These are phyloP conservation scores for Verticillium albo-atrum DNA, from an alignment of 2,329 filamentous ascomycete genomes.

Conservation along the genomic window DNA sequence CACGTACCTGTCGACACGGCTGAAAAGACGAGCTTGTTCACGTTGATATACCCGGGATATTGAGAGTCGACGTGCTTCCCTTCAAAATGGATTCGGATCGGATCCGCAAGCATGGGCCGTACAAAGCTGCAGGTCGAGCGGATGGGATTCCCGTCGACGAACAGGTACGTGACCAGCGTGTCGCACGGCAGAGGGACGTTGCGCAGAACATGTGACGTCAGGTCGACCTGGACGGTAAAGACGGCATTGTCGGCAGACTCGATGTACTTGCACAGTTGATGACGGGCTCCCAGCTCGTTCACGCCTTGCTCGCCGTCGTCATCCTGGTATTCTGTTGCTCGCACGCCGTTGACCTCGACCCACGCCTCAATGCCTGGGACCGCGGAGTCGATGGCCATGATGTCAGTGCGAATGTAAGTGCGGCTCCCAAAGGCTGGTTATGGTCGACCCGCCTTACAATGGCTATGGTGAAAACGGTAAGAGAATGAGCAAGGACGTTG, in stretches of 20 bases:
- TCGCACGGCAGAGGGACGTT: neutral
- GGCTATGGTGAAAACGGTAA: too few species aligned
- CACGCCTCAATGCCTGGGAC: conserved; percentile 17
- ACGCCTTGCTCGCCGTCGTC: conserved; percentile 4
- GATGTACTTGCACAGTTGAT: conserved; percentile 10
- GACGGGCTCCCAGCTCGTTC: neutral
- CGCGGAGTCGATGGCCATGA: conserved; percentile 18
- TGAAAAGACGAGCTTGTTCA: conserved; percentile 15
- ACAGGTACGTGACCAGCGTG: conserved; percentile 8
- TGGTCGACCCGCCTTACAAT: too few species aligned
- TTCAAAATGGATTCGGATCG: neutral
- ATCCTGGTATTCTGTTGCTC: conserved; percentile 14
- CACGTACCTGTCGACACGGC: conserved; percentile 12
- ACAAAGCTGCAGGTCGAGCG: neutral
- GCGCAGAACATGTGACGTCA: neutral
- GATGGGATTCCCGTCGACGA: conserved; percentile 13
- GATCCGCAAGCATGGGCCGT: neutral
- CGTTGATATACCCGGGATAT: neutral
- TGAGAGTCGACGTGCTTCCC: neutral
- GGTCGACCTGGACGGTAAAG: conserved; percentile 9
- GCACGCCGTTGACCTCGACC: conserved; percentile 13
- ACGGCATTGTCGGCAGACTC: conserved; percentile 14
- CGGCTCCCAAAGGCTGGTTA: too few species aligned
- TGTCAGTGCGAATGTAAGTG: neutral
- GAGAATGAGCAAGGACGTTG: too few species aligned